Evolutionary conservation across 352 stramenopile species (phyloP).

Genomic region (Phytophthora fragariae): DNA sequence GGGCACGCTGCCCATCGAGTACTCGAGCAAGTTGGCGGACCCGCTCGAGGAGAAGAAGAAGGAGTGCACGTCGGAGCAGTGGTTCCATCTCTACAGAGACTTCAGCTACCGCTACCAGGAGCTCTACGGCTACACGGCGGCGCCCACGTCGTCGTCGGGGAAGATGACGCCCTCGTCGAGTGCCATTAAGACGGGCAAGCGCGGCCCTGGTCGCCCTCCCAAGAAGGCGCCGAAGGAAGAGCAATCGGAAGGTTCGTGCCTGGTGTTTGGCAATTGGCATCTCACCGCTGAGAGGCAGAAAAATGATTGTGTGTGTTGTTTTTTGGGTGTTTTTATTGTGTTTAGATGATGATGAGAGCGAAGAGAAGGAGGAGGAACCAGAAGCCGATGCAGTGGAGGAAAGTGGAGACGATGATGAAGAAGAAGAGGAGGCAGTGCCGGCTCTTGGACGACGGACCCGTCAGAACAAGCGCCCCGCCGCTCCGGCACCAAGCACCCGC

Average conservation of each 20-base stretch:
- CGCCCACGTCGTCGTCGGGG: conserved; percentile 16
- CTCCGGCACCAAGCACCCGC: conserved; percentile 23
- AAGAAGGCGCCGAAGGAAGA: conserved; percentile 32
- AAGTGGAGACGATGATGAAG: conserved; percentile 41
- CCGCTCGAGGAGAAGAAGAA: conserved; percentile 56
- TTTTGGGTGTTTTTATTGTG: conserved; percentile 1
- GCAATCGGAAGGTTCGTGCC: conserved; percentile 35
- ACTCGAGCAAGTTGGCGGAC: conserved; percentile 74
- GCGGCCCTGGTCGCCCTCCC: conserved; percentile 21
- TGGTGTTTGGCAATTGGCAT: neutral
- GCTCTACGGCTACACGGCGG: conserved; percentile 54
- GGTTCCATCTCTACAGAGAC: conserved; percentile 71
- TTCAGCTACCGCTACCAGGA: conserved; percentile 71
- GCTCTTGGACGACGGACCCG: conserved; percentile 35
- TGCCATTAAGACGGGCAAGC: conserved; percentile 26
- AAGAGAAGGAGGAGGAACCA: conserved; percentile 51
- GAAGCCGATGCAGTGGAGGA: conserved; percentile 39
- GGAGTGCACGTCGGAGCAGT: conserved; percentile 56
- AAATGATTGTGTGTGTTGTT: conserved; percentile 16
- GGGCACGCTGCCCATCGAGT: conserved; percentile 81
- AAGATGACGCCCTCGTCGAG: conserved; percentile 25
- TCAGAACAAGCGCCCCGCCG: conserved; percentile 40
- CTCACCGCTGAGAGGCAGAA: conserved; percentile 2
- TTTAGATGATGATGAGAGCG: conserved; percentile 39
- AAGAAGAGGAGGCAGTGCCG: conserved; percentile 28